Conservation (phyloP, 2,329 filamentous ascomycete species). For the Fusarium musae region DNA sequence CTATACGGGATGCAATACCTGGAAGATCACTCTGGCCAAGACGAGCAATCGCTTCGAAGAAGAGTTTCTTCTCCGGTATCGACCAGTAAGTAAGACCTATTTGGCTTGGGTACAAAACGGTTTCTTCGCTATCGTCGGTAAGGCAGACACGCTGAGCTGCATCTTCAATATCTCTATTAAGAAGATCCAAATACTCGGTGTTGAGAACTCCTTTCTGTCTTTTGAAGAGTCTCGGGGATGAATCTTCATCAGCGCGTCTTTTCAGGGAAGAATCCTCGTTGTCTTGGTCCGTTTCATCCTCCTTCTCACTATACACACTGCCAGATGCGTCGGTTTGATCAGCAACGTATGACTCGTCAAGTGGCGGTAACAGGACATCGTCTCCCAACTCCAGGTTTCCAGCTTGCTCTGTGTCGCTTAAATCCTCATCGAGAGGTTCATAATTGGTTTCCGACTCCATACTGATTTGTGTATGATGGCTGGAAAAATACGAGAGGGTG, state of each 20-base stretch:
- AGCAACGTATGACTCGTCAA: background rate
- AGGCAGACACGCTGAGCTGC: conserved; percentile 54
- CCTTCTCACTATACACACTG: conserved; percentile 26
- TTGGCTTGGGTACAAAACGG: conserved; percentile 59
- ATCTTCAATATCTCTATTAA: conserved; percentile 70
- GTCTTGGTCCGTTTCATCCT: conserved; percentile 10
- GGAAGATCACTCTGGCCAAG: conserved; percentile 71
- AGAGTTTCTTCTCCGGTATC: conserved; percentile 72
- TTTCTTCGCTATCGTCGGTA: conserved; percentile 41
- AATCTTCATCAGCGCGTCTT: conserved; percentile 41
- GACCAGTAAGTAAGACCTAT: conserved; percentile 79
- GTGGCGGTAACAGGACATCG: background rate
- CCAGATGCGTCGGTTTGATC: conserved; percentile 21
- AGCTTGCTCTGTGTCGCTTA: conserved; percentile 2
- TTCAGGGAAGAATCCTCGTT: conserved; percentile 45
- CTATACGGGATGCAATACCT: conserved; percentile 71
- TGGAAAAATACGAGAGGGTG: conserved; percentile 32
- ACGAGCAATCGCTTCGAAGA: conserved; percentile 74
- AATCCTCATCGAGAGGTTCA: conserved; percentile 28
- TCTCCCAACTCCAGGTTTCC: conserved; percentile 21
- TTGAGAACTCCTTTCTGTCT: conserved; percentile 58
- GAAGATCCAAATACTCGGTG: conserved; percentile 59
- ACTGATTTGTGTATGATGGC: conserved; percentile 36
- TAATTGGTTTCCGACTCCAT: conserved; percentile 48
- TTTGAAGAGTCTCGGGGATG: conserved; percentile 55